Evolutionary conservation across 192 early-diverging fungal species (phyloP), one percentile per base, ranked within the genome.

Genomic region (Backusella westeae): DNA sequence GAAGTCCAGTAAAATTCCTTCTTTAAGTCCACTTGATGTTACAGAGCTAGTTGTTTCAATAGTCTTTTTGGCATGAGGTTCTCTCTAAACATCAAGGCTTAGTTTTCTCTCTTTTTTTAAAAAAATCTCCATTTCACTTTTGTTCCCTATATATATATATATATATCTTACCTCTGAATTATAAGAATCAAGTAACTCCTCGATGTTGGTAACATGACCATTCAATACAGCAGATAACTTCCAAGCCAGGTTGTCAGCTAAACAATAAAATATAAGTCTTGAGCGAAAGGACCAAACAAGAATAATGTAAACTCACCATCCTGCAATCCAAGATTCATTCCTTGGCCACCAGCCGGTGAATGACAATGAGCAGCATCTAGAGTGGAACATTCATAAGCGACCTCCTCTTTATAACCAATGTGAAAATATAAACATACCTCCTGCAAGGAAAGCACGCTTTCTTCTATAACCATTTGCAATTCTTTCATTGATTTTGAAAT

Each of bases 161-260:
- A 21, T 56, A 69, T 38, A 39, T 39, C 15, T 67, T 71, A 81
- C 80, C 66, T 87, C 85, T 19, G 23, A 44, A 26, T n/a, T 67
- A 69, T 85, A 87, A 0, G 83, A 77, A 23, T 87, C 83, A 6
- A 87, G 32, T 5, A 87, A 38, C 3, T 69, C 32, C 21, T 78
- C 77, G 6, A 78, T 77, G 12, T 80, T 73, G 1, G 44, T 32
- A 2, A 78, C 75, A 29, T 56, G 49, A 23, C 74, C 72, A 0
- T 83, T 81, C 19, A 86, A 36, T 6, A 84, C 85, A 15, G 79
- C 44, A 0, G 87, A 80, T 14, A 88, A 69, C 67, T 86, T 88
- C 87, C 87, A 88, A 14, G 81, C 82, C 38, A 88, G 44, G 34
- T 86, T 85, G 17, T 81, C 67, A 12, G 83, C 83, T 82, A 81